Percentiles rank a stretch among this genome's conserved stretches.
Conservation (phyloP, 306 rosid species). For the Calophaca sinica region DNA sequence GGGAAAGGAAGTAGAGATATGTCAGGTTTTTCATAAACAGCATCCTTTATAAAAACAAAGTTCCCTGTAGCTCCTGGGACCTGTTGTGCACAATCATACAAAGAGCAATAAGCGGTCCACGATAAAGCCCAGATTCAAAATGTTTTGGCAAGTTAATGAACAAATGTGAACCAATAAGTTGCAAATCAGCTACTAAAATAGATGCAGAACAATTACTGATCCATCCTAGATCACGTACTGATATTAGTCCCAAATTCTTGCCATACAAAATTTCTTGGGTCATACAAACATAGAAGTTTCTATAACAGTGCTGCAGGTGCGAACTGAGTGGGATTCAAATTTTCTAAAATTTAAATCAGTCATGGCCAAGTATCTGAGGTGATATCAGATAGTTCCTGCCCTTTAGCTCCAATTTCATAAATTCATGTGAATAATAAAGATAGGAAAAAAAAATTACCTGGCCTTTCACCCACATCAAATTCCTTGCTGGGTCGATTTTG, state of each 20-base stretch:
- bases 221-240: not conserved
- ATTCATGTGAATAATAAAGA: constrained; percentile 27
- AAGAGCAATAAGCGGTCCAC: constrained; percentile 9
- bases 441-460: constrained; percentile 64
- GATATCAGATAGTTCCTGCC: constrained; percentile 15
- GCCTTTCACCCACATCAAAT: constrained; percentile 94
- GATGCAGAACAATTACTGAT: constrained; percentile 1
- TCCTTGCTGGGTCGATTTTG: constrained; percentile 94
- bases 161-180: constrained; percentile 26
- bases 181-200: constrained; percentile 22
- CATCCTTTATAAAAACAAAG: constrained; percentile 88
- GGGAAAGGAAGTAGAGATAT: constrained; percentile 84
- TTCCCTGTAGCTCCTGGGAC: constrained; percentile 96
- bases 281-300: not conserved
- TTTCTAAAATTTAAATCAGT: constrained; percentile 2
- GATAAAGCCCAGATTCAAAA: not conserved
- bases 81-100: constrained; percentile 55
- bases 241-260: not conserved
- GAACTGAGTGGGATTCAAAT: constrained; percentile 25
- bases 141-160: not conserved
- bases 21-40: constrained; percentile 77
- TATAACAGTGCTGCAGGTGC: not conserved
- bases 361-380: not conserved
- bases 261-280: constrained; percentile 1
- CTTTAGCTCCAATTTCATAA: constrained; percentile 22